A percentile compares a stretch with the other conserved stretches of the same genome.
Conservation (phyloP, 768 basidiomycete genomes). For the Mycena leptocephala region DNA sequence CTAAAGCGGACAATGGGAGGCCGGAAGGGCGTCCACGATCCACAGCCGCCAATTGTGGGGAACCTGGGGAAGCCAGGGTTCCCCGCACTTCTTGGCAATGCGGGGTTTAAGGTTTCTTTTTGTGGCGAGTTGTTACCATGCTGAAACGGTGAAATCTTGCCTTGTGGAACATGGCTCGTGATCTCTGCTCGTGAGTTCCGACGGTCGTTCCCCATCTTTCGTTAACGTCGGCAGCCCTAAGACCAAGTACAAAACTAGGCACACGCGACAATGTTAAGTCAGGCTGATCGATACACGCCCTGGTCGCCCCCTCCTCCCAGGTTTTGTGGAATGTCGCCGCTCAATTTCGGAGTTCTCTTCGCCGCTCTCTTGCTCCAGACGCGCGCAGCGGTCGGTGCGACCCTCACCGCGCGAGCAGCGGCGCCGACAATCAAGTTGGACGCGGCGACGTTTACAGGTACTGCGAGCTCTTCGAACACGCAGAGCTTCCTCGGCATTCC, state of each 20-base stretch:
- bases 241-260: constrained; percentile 5
- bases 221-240: neutral
- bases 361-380: constrained; percentile 11
- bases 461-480: constrained; percentile 33
- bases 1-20: neutral
- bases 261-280: neutral
- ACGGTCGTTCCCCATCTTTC: neutral
- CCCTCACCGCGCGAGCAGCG: constrained; percentile 7
- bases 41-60: too few relatives aligned
- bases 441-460: constrained; percentile 50
- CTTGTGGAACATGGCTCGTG: constrained; percentile 14
- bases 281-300: constrained; percentile 26
- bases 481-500: constrained; percentile 57
- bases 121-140: neutral
- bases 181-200: constrained; percentile 1
- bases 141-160: neutral
- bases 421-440: constrained; percentile 48
- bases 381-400: constrained; percentile 14
- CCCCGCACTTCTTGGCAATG: constrained; percentile 14
- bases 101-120: neutral
- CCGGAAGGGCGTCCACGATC: too few relatives aligned
- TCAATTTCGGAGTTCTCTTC: constrained; percentile 1
- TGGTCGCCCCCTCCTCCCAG: constrained; percentile 1
- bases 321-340: constrained; percentile 12
- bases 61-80: neutral